Evolutionary conservation across 768 basidiomycete species (phyloP), one percentile per base, ranked within the genome.

Genomic region (Trametes gibbosa): DNA sequence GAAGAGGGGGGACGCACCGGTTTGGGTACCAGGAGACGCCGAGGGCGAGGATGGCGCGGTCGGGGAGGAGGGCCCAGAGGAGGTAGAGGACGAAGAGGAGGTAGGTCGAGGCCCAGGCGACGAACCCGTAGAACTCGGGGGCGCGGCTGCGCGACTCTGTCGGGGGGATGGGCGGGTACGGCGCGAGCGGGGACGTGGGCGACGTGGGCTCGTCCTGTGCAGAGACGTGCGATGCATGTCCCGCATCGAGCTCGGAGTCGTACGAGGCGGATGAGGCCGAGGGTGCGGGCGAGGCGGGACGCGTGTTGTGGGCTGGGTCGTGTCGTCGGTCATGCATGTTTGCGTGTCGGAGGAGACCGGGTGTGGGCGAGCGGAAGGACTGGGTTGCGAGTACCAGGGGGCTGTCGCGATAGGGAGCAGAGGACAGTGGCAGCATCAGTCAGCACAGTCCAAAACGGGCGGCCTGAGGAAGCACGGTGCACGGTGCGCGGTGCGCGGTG

Each of bases 11-110:
- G 23, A 50, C 80, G 63, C 56, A 90, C 92, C 92, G 81, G 67
- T 80, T 92, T n/a, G 93, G 93, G 68, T 93, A 95, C 92, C 92
- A 95, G 12, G 79, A 73, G 27, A 94, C 77, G 9, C 92, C 93
- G 10, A 83, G 69, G 74, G 78, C 77, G 39, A 80, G 52, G 53
- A 95, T 85, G 70, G 77, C 85, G 32, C 79, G 76, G 68, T 92
- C 89, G 5, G 92, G 92, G 14, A 91, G 76, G 37, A 93, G 70
- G 1, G 87, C 90, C 92, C 92, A 95, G 6, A 92, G 74, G 34
- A 92, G 66, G 69, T 89, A 93, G 24, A 89, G 66, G 53, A 81
- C 70, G 68, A 89, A 94, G 2, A 84, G 72, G 25, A 92, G 73
- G 51, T 82, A 85, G 0, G 93, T 93, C 0, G 84, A 84, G 9